Evolutionary conservation across 768 basidiomycete species (phyloP), one percentile per base, ranked within the genome.

Genomic region (Lactarius sp.): DNA sequence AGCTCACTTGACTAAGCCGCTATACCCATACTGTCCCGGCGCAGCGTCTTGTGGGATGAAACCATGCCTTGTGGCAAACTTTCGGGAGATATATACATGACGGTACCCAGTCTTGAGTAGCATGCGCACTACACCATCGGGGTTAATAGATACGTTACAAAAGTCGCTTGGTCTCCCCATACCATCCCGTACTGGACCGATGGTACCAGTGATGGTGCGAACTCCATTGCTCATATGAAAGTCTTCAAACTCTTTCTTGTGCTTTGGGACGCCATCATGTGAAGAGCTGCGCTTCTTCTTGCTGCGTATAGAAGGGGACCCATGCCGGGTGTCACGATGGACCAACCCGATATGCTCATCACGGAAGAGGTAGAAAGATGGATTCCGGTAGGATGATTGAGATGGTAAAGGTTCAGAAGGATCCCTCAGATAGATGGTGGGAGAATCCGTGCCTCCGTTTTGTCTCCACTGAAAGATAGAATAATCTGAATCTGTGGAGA

Each of bases 151-250:
- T 22, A 8, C 41, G 39, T 34, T 22, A 2, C 34, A 56, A 46
- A 37, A 54, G 57, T 46, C 12, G 31, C 22, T 13, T 61, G 60
- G 33, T 50, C 33, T 34, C 27, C 33, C 73, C 83, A 58, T 62
- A 92, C 94, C 94, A 73, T 90, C 85, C 56, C 87, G 78, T 47
- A 93, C 92, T n/a, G 92, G 88, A 0, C 94, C 96, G 61, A 98
- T 92, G 66, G 83, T 86, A 3, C 97, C 97, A 67, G 87, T 79
- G 16, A 99, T 89, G 4, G 94, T 98, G 56, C 96, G 80, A 9
- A 98, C 95, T 0, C 97, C 97, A 69, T 94, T 94, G 75, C 90
- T 90, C 20, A 82, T 82, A 68, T 96, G 94, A 69, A 98, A 98
- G 68, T 82, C 84, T 70, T 91, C 83, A 68, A 94, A 95, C 50